Percentiles rank a stretch among this genome's conserved stretches.
phyloP scores from a whole-genome alignment of 148 eudicot genomes.

The Diospyros kaki region DNA sequence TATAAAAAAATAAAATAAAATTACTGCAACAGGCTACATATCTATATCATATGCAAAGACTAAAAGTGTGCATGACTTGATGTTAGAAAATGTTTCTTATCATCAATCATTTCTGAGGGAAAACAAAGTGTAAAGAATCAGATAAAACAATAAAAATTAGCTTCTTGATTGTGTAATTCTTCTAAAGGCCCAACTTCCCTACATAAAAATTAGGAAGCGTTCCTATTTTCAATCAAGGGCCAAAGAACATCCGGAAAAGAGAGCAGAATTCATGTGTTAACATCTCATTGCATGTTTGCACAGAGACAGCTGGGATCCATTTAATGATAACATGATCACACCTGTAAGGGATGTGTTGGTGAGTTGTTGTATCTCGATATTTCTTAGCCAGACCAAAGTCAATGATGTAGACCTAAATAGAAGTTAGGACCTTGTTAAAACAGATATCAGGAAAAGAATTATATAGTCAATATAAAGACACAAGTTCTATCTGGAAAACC shows the following conservation, averaged over 20 bases:
- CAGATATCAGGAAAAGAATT: not conserved
- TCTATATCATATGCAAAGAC: not conserved
- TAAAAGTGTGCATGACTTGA: not conserved
- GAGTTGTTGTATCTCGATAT: conserved; percentile 72
- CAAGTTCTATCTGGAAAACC: conserved; percentile 31
- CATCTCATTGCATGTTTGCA: not conserved
- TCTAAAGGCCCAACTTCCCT: not conserved
- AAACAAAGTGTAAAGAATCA: too few relatives aligned
- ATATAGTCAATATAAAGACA: not conserved
- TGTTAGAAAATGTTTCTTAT: not conserved
- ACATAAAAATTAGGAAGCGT: not conserved
- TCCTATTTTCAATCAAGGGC: not conserved
- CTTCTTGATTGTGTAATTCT: not conserved
- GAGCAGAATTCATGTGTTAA: not conserved
- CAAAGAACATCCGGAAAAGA: not conserved
- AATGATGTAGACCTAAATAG: conserved; percentile 63
- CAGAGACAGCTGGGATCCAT: not conserved
- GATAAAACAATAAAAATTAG: too few relatives aligned
- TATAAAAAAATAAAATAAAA: too few relatives aligned
- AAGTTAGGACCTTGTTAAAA: not conserved
- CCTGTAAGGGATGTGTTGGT: conserved; percentile 97
- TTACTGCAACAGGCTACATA: not conserved
- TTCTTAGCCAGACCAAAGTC: conserved; percentile 98
- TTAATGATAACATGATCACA: conserved; percentile 26
- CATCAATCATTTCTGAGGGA: too few relatives aligned